Base-by-base conservation (phyloP, 2,329 filamentous ascomycete genomes). In the Ophiostoma sp. region DNA sequence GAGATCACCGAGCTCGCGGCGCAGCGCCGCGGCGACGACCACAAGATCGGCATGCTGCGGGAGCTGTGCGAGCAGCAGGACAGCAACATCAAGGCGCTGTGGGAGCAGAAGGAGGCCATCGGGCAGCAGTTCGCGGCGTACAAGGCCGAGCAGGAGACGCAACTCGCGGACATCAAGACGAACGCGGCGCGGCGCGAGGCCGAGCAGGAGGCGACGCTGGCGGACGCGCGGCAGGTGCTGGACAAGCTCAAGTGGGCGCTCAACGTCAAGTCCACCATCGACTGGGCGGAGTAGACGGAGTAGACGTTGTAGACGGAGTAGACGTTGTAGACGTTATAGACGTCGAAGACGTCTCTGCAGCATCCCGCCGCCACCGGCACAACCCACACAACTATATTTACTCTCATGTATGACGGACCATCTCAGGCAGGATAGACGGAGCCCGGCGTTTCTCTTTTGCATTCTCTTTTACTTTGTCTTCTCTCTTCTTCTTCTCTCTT, bases 1-100 rank as follows among this genome's bases (percentile, higher is more conserved):
- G 84, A 88, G 74, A 83, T 91, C 64, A 77, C 76, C n/a, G 76
- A 76, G 9, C 77, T 90, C 52, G 80, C 83, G 64, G 80, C 83
- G 52, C 84, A 87, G 73, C 80, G 87, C 69, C 81, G 78, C 71
- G 80, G 79, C 66, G 87, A 91, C 74, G 86, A 88, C 73, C 83
- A 84, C 74, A 86, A 84, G 77, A 87, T 90, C 72, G 82, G 80
- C 70, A 86, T 85, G 44, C 79, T 92, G 66, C 83, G 87, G 66
- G 87, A 90, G 69, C 81, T 93, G 44, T 89, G 86, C 75, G 89
- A 92, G 72, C 89, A 93, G 77, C 87, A 92, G 75, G 85, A 90
- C 72, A 83, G 84, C 74, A 90, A 91, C 73, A 83, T 90, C 69
- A 84, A 85, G 68, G 81, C 85, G 69, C 79, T 88, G 38, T 78